Evolutionary conservation across 2,329 filamentous ascomycete species (phyloP).

Genomic region (Dryadomyces sulphureus): DNA sequence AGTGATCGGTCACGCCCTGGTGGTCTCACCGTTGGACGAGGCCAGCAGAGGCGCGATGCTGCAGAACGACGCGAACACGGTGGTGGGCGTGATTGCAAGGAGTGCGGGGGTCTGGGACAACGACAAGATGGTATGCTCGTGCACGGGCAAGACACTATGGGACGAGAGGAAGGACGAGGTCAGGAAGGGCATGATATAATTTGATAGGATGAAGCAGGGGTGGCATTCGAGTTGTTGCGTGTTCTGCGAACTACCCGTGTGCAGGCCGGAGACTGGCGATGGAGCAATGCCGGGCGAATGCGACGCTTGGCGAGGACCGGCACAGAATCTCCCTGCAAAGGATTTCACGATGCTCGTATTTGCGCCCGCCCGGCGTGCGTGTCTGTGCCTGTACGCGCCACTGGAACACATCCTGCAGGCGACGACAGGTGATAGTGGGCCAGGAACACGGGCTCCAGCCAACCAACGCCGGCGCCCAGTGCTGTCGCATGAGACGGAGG

Average conservation of each 20-base stretch:
- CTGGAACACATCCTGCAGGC: constrained; percentile 22
- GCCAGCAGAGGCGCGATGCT: constrained; percentile 35
- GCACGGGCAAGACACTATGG: constrained; percentile 96
- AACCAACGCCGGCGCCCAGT: neutral
- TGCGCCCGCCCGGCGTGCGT: too few relatives aligned
- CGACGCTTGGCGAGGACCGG: too few relatives aligned
- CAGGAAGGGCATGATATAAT: constrained; percentile 64
- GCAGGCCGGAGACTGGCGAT: too few relatives aligned
- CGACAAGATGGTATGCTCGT: constrained; percentile 95
- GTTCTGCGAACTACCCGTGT: too few relatives aligned
- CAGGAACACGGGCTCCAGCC: neutral
- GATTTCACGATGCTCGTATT: too few relatives aligned
- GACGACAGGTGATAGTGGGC: constrained; percentile 2
- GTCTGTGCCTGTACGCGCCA: too few relatives aligned
- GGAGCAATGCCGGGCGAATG: too few relatives aligned
- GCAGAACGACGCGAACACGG: constrained; percentile 66
- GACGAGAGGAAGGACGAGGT: constrained; percentile 88
- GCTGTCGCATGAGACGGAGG: neutral
- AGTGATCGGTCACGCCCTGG: constrained; percentile 84
- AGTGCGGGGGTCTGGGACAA: constrained; percentile 99
- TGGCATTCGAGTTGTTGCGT: too few relatives aligned
- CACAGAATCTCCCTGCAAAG: too few relatives aligned
- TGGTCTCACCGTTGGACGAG: constrained; percentile 56
- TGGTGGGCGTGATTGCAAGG: constrained; percentile 86
- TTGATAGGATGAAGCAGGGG: constrained; percentile 5